Evolutionary conservation across 1,139 yeast species (phyloP).

Genomic region (Geotrichum aggregatum): DNA sequence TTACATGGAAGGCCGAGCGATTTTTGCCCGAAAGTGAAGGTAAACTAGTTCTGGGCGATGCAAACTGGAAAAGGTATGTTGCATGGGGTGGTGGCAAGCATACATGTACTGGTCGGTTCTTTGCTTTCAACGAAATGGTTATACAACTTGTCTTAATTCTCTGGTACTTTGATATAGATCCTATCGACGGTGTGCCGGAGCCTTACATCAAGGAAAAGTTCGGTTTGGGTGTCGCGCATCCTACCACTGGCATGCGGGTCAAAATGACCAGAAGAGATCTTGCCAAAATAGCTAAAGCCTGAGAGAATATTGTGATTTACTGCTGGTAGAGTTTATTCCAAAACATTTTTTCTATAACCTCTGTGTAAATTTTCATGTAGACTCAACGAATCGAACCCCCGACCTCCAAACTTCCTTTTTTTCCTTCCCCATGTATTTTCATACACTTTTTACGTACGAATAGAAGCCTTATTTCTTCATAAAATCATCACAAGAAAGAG

Average conservation of each 20-base stretch:
- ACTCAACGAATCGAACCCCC: no score
- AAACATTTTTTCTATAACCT: no score
- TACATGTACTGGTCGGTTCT: slow-evolving; percentile 18
- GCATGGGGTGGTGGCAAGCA: slow-evolving; percentile 21
- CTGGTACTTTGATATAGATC: slow-evolving; percentile 18
- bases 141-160: slow-evolving; percentile 11
- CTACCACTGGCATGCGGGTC: slow-evolving; percentile 9
- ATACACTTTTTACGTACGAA: no score
- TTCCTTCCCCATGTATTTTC: no score
- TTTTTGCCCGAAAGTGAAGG: slow-evolving; percentile 12
- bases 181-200: slow-evolving; percentile 10
- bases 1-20: slow-evolving; percentile 16
- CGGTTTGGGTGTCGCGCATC: slow-evolving; percentile 17
- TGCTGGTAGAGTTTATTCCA: no score
- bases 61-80: slow-evolving; percentile 13
- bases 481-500: no score
- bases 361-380: no score
- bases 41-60: slow-evolving; percentile 1
- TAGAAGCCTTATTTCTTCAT: no score
- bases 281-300: no score
- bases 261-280: slow-evolving; percentile 3
- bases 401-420: no score
- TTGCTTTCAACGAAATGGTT: slow-evolving; percentile 19
- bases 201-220: slow-evolving; percentile 18
- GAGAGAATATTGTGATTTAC: no score